Conservation (phyloP, 2,329 filamentous ascomycete species). For the Trichoderma cornu-damae region DNA sequence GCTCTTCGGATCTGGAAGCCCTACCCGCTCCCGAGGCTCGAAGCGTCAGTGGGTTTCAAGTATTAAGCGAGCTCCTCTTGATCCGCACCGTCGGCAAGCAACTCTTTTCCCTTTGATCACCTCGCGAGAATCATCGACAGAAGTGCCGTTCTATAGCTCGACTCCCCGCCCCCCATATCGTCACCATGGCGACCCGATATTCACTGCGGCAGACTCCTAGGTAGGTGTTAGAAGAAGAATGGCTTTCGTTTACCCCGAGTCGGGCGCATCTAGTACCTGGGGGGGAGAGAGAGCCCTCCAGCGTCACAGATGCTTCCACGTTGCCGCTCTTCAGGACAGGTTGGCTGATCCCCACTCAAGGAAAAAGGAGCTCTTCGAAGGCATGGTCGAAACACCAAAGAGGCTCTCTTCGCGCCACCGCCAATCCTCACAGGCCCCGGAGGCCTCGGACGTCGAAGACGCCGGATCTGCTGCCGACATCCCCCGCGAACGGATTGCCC, state of each 20-base stretch:
- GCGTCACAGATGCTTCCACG: neutral
- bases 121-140: neutral
- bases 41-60: neutral
- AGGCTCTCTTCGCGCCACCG: slow-evolving; percentile 41
- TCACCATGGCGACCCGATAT: slow-evolving; percentile 27
- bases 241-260: neutral
- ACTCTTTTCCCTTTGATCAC: neutral
- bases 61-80: neutral
- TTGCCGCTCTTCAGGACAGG: neutral
- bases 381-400: slow-evolving; percentile 54
- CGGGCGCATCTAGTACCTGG: neutral
- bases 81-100: neutral
- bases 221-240: slow-evolving; percentile 24
- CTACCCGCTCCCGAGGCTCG: neutral
- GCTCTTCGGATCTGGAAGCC: slow-evolving; percentile 5
- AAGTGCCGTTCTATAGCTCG: neutral
- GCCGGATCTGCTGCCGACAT: slow-evolving; percentile 44
- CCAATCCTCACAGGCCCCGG: slow-evolving; percentile 44
- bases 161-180: neutral
- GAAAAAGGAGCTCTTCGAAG: slow-evolving; percentile 57
- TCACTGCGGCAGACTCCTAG: slow-evolving; percentile 31
- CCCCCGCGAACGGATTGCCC: slow-evolving; percentile 34
- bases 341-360: slow-evolving; percentile 30
- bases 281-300: neutral
- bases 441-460: slow-evolving; percentile 45